Conservation (phyloP, 1,284 basidiomycete genomes). For the Puccinia horiana region DNA sequence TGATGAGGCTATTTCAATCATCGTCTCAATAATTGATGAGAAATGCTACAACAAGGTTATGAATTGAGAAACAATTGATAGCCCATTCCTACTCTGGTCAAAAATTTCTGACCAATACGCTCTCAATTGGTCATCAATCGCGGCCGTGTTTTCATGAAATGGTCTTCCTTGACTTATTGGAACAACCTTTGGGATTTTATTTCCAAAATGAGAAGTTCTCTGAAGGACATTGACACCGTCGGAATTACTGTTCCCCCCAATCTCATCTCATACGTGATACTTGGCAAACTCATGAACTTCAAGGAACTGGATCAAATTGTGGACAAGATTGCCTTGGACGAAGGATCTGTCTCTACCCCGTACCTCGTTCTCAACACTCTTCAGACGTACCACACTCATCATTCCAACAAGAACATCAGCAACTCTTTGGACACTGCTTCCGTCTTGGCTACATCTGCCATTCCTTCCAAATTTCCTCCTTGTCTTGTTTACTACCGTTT, state of each 20-base stretch:
- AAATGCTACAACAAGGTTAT: neutral
- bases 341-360: neutral
- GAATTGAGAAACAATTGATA: neutral
- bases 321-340: neutral
- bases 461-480: neutral
- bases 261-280: neutral
- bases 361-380: neutral
- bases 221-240: neutral
- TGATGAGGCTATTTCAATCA: neutral
- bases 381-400: neutral
- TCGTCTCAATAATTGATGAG: neutral
- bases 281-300: conserved; percentile 5
- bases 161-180: neutral
- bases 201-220: no score
- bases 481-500: neutral
- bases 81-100: neutral
- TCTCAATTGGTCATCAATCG: neutral
- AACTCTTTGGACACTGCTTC: neutral
- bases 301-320: neutral
- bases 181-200: neutral
- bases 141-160: neutral
- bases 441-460: neutral
- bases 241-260: neutral
- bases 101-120: conserved; percentile 1
- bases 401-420: neutral